Base-by-base conservation (phyloP, 768 basidiomycete species). In the Stropharia rugosoannulata region DNA sequence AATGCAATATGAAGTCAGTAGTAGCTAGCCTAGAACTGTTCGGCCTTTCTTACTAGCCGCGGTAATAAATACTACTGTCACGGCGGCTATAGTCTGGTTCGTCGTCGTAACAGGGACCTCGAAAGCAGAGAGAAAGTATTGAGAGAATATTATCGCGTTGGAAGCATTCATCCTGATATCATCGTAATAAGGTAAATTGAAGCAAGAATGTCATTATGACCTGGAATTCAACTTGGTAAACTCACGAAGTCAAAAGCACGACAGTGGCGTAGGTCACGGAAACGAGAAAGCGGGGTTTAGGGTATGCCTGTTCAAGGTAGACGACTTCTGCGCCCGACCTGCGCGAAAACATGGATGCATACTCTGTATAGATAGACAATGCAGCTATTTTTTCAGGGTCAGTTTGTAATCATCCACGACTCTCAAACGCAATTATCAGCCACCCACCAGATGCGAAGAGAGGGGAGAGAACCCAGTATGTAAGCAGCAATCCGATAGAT, bases 311-410 rank as follows among this genome's bases (percentile, higher is more conserved):
- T 44, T 79, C 78, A 13, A 80, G 70, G 51, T 75, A 80, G 4
- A 75, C 80, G 11, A 80, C 79, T 60, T 80, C 77, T 12, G 73
- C 81, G 0, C 80, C 80, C 12, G 78, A 77, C 18, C 81, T 66
- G 43, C 74, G 59, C 0, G 81, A 80, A 59, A 78, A 81, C 71
- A 79, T 73, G 19, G 75, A 73, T 1, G 77, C 78, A 8, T 77
- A 65, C 62, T 81, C 80, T 25, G 70, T 70, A 56, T 75, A 81
- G 2, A 75, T 49, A 8, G 69, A 58, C 32, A 77, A 61, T 1
- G 72, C 73, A 49, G 70, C 75, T 74, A 41, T 10, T 27, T n/a
- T 15, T 40, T 7, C 10, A 45, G 8, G 7, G 41, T 46, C 42
- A 47, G 22, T 27, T 13, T 5, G 10, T n/a, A 29, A 42, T 49